phyloP scores from a whole-genome alignment of 768 basidiomycete genomes.

The Neoboletus subvelutipes region DNA sequence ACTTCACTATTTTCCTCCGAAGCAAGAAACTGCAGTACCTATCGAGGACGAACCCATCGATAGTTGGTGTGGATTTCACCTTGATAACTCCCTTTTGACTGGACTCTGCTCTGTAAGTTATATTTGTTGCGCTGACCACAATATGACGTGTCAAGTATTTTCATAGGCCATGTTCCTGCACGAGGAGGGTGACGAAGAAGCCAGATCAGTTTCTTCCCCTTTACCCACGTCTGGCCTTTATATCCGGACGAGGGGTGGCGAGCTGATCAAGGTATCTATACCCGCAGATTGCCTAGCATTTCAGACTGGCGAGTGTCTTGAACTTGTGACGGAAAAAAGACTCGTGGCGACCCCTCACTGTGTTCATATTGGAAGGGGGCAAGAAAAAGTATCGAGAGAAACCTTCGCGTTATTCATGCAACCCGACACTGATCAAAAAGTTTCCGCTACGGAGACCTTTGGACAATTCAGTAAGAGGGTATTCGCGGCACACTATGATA shows the following conservation, averaged over 20 bases:
- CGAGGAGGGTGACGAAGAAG: constrained; percentile 40
- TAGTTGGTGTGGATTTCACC: constrained; percentile 93
- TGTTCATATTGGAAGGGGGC: constrained; percentile 68
- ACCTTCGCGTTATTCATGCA: constrained; percentile 91
- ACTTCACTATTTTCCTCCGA: constrained; percentile 92
- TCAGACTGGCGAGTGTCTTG: constrained; percentile 95
- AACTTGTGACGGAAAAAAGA: constrained; percentile 78
- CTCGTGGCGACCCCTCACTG: constrained; percentile 94
- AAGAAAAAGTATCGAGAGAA: constrained; percentile 67
- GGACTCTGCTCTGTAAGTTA: constrained; percentile 81
- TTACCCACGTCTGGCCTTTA: constrained; percentile 83
- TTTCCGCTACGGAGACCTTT: constrained; percentile 74
- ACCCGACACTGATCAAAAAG: constrained; percentile 75
- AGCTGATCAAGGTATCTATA: constrained; percentile 81
- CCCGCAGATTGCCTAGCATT: constrained; percentile 87
- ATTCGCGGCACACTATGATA: constrained; percentile 53
- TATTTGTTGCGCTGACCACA: neutral
- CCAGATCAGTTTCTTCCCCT: constrained; percentile 59
- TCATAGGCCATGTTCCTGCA: constrained; percentile 80
- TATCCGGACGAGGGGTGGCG: constrained; percentile 81
- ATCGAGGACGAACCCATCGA: constrained; percentile 68
- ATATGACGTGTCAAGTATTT: constrained; percentile 5
- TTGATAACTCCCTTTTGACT: constrained; percentile 89
- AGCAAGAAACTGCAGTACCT: constrained; percentile 37
- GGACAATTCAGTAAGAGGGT: constrained; percentile 88